phyloP scores from a whole-genome alignment of 2,329 filamentous ascomycete genomes.

The Spiromastix sp. region DNA sequence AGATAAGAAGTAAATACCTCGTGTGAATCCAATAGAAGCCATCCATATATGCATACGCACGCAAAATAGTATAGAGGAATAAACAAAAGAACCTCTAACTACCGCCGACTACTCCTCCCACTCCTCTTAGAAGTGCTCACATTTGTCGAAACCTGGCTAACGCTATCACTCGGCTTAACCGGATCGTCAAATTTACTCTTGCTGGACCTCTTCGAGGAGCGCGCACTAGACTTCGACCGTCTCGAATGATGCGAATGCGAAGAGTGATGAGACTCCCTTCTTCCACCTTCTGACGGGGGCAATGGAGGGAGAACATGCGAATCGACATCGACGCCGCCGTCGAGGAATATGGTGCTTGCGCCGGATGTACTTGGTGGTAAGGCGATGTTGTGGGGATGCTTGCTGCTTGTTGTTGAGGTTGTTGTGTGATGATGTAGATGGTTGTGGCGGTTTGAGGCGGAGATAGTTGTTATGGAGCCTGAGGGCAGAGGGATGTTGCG shows the following conservation, averaged over 20 bases:
- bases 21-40: too few species aligned
- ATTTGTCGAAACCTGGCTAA: conserved; percentile 26
- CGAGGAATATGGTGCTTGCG: conserved; percentile 19
- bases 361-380: conserved; percentile 22
- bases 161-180: conserved; percentile 28
- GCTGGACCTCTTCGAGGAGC: conserved; percentile 5
- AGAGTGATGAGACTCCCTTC: not conserved
- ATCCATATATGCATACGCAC: too few species aligned
- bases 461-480: conserved; percentile 19
- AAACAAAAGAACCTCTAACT: too few species aligned
- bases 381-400: conserved; percentile 18
- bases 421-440: conserved; percentile 4
- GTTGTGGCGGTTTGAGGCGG: conserved; percentile 11
- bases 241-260: conserved; percentile 5
- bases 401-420: conserved; percentile 2
- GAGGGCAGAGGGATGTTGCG: conserved; percentile 28
- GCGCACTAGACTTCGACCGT: conserved; percentile 4
- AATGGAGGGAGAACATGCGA: conserved; percentile 55
- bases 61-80: too few species aligned
- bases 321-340: conserved; percentile 22
- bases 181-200: conserved; percentile 29
- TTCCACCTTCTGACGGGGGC: too few species aligned
- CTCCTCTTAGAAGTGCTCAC: conserved; percentile 11
- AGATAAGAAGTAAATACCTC: too few species aligned
- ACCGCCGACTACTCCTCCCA: conserved; percentile 6